Evolutionary conservation across 2,329 filamentous ascomycete genomes (phyloP), one percentile per base, ranked within the genome.

Genomic region (Cladobotryum protrusum): DNA sequence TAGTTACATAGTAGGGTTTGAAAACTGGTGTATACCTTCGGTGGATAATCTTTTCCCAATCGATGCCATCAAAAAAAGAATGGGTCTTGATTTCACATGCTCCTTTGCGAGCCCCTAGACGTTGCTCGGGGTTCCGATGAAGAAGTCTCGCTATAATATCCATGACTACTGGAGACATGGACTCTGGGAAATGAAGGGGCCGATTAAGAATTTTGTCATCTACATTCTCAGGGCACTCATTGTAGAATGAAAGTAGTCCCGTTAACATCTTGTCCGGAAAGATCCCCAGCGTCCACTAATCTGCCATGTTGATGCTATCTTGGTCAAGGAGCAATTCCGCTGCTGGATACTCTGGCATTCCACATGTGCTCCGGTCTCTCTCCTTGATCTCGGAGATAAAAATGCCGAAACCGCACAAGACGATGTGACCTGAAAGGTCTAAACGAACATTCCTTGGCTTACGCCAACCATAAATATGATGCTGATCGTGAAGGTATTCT

Each of bases 381-480:
- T 95, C 89, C 75, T 92, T 93, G 88, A 95, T 95, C 63, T 93
- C 89, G 52, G 93, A 73, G 70, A 93, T 93, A 76, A 89, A 95
- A 17, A 95, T 81, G 55, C 89, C 88, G 62, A 95, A 95, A 69
- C 95, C 89, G 65, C 89, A 95, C 14, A 95, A 78, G 15, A 89
- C 88, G 63, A 95, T 93, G 67, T 95, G 89, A 44, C 89, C 89
- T 46, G 87, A 88, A 68, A 93, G 93, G 68, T 95, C 89, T 19
- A 95, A 79, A 49, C 95, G 76, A 63, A 95, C 95, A 63, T 95
- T 92, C 71, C 91, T 87, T 7, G 82, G 82, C 62, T 76, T 76
- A 35, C 75, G 65, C 47, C 75, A 72, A 53, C 72, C 71, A 70
- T 95, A 95, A 62, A 95, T 95, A 67, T 95, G 87, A 63, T 93